Evolutionary conservation across 192 early-diverging fungal species (phyloP), one percentile per base, ranked within the genome.

Genomic region (Coemansia sp.): DNA sequence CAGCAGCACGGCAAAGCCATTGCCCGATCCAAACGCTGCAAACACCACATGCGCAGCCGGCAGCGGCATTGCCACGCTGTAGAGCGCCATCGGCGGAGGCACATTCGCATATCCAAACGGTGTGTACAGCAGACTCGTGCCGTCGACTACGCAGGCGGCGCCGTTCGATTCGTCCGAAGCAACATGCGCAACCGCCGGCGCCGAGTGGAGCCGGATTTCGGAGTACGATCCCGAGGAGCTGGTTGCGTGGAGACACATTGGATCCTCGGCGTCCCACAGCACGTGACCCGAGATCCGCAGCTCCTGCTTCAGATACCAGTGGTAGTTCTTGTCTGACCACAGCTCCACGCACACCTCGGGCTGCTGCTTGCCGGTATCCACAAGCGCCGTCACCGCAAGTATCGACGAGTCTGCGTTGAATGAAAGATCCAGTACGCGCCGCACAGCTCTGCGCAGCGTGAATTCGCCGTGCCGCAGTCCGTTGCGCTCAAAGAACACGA

Each of bases 231-330:
- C 69, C 0, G 61, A 10, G 0, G 47, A 63, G 47, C 69, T 59
- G 5, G 87, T 69, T 19, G 91, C 63, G 71, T 94, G 87, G 8
- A 94, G 74, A 5, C 73, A 44, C 44, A 92, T 65, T 1, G 95
- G 78, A 26, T 75, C 69, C 67, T 96, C 95, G 8, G 87, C 69
- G 78, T 98, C 95, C 97, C 97, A 99, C 21, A 80, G 63, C 10
- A 95, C 72, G 4, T 71, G 70, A 0, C 41, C 64, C 4, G 74
- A 64, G 6, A 86, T 64, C 0, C 83, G 71, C 16, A 96, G 83
- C 61, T 96, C 91, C 79, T 96, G 94, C 77, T 95, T 95, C 60
- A 98, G 63, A 69, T 98, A 97, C 91, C 94, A 99, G 74, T 97
- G 87, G 81, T 99, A 99, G 87, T 99, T 99, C 61, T 87, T 88